These are phyloP conservation scores for Penicillium carneum DNA, from an alignment of 2,329 filamentous ascomycete species.

Conservation along the genomic window DNA sequence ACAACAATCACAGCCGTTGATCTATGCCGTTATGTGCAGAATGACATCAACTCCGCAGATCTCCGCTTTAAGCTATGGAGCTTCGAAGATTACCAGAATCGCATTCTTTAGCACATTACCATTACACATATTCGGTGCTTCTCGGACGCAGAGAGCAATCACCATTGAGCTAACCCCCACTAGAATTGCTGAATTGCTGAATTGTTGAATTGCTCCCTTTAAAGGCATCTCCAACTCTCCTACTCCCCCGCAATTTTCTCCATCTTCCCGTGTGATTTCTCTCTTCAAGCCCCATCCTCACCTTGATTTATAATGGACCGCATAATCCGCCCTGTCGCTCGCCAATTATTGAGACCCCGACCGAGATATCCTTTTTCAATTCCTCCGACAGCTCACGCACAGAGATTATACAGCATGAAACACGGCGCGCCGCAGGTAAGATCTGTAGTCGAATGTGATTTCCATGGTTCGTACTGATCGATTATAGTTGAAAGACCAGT, in stretches of 20 bases:
- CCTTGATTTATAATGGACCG: slow-evolving; percentile 42
- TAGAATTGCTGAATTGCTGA: background rate
- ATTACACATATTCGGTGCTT: slow-evolving; percentile 30
- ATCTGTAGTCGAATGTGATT: background rate
- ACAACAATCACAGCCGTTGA: background rate
- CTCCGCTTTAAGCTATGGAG: slow-evolving; percentile 29
- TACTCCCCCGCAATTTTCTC: slow-evolving; percentile 29
- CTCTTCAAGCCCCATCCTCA: background rate
- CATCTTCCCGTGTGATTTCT: slow-evolving; percentile 18
- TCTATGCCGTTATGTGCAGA: background rate
- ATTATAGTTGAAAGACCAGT: slow-evolving; percentile 74
- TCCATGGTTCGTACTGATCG: slow-evolving; percentile 6
- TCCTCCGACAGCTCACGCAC: slow-evolving; percentile 42
- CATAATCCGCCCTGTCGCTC: slow-evolving; percentile 46
- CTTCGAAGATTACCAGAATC: slow-evolving; percentile 21
- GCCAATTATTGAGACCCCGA: slow-evolving; percentile 47
- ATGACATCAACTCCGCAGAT: slow-evolving; percentile 28
- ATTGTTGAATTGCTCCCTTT: slow-evolving; percentile 15
- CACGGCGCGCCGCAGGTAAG: slow-evolving; percentile 52
- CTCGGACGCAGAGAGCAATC: slow-evolving; percentile 38
- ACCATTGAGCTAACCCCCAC: slow-evolving; percentile 20
- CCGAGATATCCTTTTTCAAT: slow-evolving; percentile 48
- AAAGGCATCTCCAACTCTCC: slow-evolving; percentile 28
- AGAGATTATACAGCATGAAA: slow-evolving; percentile 53
- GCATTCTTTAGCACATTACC: slow-evolving; percentile 7